A percentile compares a stretch with the other conserved stretches of the same genome.
These are phyloP conservation scores for Cyberlindnera amylophila DNA, from an alignment of 805 yeast genomes.

Conservation along the genomic window DNA sequence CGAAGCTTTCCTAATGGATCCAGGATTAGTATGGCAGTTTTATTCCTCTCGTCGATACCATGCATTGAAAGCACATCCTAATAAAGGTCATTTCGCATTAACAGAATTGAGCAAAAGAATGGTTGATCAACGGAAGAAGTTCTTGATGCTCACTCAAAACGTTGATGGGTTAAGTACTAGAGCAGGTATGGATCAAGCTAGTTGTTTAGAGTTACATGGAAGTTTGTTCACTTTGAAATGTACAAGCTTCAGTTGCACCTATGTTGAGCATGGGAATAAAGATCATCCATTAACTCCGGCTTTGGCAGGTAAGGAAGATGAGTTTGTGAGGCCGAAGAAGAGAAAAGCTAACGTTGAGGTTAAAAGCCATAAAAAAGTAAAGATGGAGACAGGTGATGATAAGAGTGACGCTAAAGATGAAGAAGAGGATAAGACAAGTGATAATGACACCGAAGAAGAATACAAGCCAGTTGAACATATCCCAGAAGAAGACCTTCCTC, in stretches of 20 bases:
- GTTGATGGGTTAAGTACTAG: constrained; percentile 72
- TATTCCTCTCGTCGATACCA: constrained; percentile 64
- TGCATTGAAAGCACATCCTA: constrained; percentile 69
- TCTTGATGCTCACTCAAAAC: constrained; percentile 75
- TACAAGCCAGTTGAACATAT: constrained; percentile 47
- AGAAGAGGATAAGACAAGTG: constrained; percentile 7
- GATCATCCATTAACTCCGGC: constrained; percentile 58
- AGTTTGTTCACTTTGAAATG: constrained; percentile 69
- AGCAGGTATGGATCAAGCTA: constrained; percentile 53
- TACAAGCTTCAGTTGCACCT: constrained; percentile 71
- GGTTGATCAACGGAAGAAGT: constrained; percentile 28
- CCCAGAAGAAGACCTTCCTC: constrained; percentile 54
- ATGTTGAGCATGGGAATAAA: constrained; percentile 46
- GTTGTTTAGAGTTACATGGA: constrained; percentile 76
- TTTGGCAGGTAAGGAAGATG: constrained; percentile 39
- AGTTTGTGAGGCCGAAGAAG: constrained; percentile 25
- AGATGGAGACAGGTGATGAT: constrained; percentile 5
- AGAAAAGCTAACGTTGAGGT: constrained; percentile 11
- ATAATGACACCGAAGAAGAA: constrained; percentile 38
- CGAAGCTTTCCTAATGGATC: constrained; percentile 80
- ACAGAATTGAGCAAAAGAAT: constrained; percentile 52
- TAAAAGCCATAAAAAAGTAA: constrained; percentile 12
- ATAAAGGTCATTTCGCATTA: constrained; percentile 67
- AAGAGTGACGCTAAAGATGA: not conserved
- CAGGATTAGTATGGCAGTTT: constrained; percentile 88